phyloP scores from a whole-genome alignment of 371 early-diverging fungal genomes.

The Dinochytrium kinnereticum region DNA sequence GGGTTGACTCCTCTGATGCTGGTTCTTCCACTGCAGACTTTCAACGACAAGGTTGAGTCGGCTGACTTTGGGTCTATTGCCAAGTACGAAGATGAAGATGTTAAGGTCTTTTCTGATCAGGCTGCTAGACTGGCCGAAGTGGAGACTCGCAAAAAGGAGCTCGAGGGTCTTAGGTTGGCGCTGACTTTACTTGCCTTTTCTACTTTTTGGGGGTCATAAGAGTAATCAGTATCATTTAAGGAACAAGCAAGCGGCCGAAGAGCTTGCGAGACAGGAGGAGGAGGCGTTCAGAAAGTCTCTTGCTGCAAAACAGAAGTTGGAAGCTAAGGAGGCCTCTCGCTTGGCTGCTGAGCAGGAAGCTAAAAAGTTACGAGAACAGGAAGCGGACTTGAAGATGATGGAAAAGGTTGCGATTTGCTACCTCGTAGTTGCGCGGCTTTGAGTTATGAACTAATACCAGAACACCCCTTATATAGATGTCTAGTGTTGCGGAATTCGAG shows the following conservation, averaged over 20 bases:
- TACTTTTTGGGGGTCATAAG: too few species aligned
- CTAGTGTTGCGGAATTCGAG: constrained; percentile 19
- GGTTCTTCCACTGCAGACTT: too few species aligned
- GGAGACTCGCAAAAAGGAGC: not conserved
- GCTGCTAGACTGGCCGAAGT: not conserved
- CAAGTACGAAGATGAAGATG: too few species aligned
- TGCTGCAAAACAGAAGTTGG: not conserved
- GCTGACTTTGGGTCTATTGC: not conserved
- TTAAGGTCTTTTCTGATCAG: not conserved
- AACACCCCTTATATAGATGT: not conserved
- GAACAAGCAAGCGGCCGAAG: not conserved
- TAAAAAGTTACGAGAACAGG: constrained; percentile 18
- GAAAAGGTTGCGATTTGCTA: too few species aligned
- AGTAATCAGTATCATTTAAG: not conserved
- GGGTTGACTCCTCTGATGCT: too few species aligned
- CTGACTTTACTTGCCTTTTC: too few species aligned
- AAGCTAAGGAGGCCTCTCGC: not conserved
- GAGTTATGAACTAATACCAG: not conserved
- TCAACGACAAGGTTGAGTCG: not conserved
- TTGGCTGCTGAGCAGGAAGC: not conserved
- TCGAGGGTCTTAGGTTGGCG: constrained; percentile 2
- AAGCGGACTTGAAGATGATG: not conserved
- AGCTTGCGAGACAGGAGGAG: constrained; percentile 8
- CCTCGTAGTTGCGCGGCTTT: too few species aligned
- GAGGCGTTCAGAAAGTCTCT: constrained; percentile 21